Conservation (phyloP, 2,329 filamentous ascomycete genomes). For the Aspergillus quadricinctus region DNA sequence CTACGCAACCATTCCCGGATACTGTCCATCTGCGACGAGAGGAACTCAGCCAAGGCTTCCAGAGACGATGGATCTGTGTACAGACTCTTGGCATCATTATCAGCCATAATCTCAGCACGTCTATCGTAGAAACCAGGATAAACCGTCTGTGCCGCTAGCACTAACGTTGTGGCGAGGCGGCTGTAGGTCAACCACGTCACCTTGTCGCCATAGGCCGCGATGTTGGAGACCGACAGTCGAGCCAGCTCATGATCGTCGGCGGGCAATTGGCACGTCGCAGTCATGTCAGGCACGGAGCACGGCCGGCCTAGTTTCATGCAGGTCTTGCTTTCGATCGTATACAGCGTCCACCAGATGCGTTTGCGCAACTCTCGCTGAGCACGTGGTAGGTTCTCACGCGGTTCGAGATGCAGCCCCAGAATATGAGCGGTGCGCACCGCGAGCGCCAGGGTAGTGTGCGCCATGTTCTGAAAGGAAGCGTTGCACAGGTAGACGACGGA, state of each 20-base stretch:
- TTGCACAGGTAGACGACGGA: constrained; percentile 45
- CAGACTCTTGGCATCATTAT: constrained; percentile 18
- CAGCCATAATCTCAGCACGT: constrained; percentile 19
- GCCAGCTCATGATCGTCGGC: constrained; percentile 32
- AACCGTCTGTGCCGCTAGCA: constrained; percentile 27
- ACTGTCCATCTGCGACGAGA: constrained; percentile 22
- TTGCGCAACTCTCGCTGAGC: constrained; percentile 43
- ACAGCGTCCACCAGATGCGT: constrained; percentile 52
- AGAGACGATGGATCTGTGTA: constrained; percentile 28
- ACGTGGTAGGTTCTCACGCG: constrained; percentile 30
- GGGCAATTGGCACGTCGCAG: constrained; percentile 37
- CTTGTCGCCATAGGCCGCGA: constrained; percentile 27
- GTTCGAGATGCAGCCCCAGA: constrained; percentile 48
- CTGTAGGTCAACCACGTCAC: constrained; percentile 40
- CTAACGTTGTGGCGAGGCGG: constrained; percentile 32
- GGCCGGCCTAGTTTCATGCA: constrained; percentile 48
- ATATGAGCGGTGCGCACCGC: constrained; percentile 46
- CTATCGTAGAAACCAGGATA: constrained; percentile 35
- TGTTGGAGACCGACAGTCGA: constrained; percentile 26
- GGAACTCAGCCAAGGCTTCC: constrained; percentile 28
- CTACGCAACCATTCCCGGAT: constrained; percentile 29
- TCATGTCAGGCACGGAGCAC: constrained; percentile 30
- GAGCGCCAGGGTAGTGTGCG: constrained; percentile 37
- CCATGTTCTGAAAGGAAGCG: constrained; percentile 48
- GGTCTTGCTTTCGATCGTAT: constrained; percentile 46